Evolutionary conservation across 169 alveolate species (phyloP), one percentile per base, ranked within the genome.

Genomic region (Eimeria necatrix): DNA sequence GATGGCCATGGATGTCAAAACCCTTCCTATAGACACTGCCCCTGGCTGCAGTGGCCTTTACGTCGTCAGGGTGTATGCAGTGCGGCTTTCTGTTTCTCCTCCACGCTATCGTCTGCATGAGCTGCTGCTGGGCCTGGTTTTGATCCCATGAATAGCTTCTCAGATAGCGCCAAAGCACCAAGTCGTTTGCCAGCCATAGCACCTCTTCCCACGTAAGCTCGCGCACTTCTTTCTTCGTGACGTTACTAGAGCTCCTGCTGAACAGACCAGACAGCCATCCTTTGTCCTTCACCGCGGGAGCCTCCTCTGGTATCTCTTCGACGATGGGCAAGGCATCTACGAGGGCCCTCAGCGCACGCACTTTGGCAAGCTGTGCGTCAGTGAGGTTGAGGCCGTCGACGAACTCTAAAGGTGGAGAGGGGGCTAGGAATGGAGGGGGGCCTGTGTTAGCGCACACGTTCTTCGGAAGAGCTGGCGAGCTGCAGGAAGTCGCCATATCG

Each of bases 21-120:
- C 94, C 94, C 32, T 56, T 70, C 16, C 94, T 68, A 76, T 88
- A 88, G 59, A 88, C 83, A 22, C 94, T 88, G 4, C 94, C 94
- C 56, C 83, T 88, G 16, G 41, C 74, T 10, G 94, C 94, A 12
- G 73, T 52, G 5, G 41, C 60, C 48, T 14, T 26, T 7, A 88
- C 94, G 7, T 88, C 88, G 0, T 22, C 24, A 3, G 94, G 94
- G 24, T 32, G 46, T 18, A 88, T 52, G 76, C 32, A 46, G 14
- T 88, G 94, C 1, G 94, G 94, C 32, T 88, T 88, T 2, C 87
- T 4, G 49, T 71, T 24, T 32, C 94, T 70, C 32, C 94, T 20
- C 94, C 94, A 88, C 70, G 14, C 7, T 3, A 88, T 24, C 4
- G 94, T 88, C 49, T 51, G 83, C 76, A 88, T 26, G 8, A 88